Evolutionary conservation across 2,329 filamentous ascomycete species (phyloP).

Genomic region (Aspergillus texensis): DNA sequence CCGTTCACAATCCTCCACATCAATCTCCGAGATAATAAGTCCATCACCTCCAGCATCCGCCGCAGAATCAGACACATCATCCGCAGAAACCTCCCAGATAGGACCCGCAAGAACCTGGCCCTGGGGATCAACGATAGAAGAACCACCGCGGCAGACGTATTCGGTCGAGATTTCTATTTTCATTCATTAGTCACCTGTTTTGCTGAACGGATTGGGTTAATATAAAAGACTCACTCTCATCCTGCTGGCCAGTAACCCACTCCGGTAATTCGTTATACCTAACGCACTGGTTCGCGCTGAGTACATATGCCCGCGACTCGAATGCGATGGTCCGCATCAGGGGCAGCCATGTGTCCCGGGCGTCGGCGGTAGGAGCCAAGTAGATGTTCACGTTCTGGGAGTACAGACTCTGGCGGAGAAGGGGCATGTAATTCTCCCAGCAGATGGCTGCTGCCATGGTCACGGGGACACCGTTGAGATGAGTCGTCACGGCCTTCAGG

Average conservation of each 20-base stretch:
- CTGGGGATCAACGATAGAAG: conserved; percentile 76
- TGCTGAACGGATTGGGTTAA: too few species aligned
- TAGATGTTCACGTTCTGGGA: conserved; percentile 90
- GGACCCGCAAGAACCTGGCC: conserved; percentile 81
- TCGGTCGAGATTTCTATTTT: conserved; percentile 5
- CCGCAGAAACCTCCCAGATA: conserved; percentile 68
- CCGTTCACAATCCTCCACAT: conserved; percentile 84
- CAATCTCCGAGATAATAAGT: conserved; percentile 71
- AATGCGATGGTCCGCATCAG: conserved; percentile 80
- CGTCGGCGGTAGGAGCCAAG: conserved; percentile 86
- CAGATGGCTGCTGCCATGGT: conserved; percentile 87
- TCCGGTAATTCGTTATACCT: conserved; percentile 59
- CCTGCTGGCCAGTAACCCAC: conserved; percentile 52
- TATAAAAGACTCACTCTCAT: not conserved
- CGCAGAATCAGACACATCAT: conserved; percentile 54
- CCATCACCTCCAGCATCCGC: conserved; percentile 36
- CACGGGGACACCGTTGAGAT: conserved; percentile 75
- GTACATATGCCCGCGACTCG: conserved; percentile 82
- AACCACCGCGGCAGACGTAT: conserved; percentile 75
- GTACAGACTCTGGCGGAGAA: conserved; percentile 81
- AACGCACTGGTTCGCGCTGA: conserved; percentile 83
- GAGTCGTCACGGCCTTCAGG: conserved; percentile 75
- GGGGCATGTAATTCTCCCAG: conserved; percentile 97
- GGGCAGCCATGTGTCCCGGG: conserved; percentile 76
- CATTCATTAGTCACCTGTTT: too few species aligned